phyloP scores from a whole-genome alignment of 306 rosid genomes.

The Benincasa hispida region DNA sequence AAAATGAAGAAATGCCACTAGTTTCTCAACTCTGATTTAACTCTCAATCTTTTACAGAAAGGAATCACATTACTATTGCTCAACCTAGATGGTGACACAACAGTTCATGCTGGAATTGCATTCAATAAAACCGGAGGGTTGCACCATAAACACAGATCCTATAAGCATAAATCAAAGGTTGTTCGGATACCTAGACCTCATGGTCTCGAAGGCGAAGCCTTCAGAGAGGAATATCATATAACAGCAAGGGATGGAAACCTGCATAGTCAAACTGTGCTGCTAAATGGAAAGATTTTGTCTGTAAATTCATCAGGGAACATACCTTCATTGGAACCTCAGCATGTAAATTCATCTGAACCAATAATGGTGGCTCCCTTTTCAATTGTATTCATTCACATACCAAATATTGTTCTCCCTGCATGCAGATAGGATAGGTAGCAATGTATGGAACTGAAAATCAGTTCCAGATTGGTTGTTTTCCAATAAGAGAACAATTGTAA shows the following conservation, averaged over 20 bases:
- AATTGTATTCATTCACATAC: conserved; percentile 74
- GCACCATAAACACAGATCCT: conserved; percentile 16
- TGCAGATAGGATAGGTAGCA: conserved; percentile 17
- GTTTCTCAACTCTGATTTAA: not conserved
- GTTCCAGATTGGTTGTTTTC: not conserved
- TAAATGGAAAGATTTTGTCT: conserved; percentile 54
- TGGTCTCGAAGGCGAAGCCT: conserved; percentile 4
- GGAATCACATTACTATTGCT: conserved; percentile 69
- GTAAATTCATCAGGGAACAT: conserved; percentile 58
- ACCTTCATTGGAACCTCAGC: conserved; percentile 53
- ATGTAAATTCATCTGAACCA: conserved; percentile 44
- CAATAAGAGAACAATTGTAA: not conserved
- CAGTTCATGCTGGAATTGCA: conserved; percentile 25
- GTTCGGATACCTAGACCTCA: conserved; percentile 12
- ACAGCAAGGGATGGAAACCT: conserved; percentile 47
- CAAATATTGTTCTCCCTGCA: conserved; percentile 42
- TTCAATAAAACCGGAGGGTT: conserved; percentile 14
- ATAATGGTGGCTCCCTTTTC: conserved; percentile 57
- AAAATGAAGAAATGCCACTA: not conserved
- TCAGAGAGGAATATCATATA: conserved; percentile 75
- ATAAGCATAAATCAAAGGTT: conserved; percentile 8
- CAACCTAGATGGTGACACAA: conserved; percentile 43
- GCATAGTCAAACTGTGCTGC: conserved; percentile 66
- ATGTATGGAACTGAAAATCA: conserved; percentile 8
- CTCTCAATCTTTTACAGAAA: conserved; percentile 35